Evolutionary conservation across 2,329 filamentous ascomycete genomes (phyloP).

Genomic region (Cladophialophora carrionii): DNA sequence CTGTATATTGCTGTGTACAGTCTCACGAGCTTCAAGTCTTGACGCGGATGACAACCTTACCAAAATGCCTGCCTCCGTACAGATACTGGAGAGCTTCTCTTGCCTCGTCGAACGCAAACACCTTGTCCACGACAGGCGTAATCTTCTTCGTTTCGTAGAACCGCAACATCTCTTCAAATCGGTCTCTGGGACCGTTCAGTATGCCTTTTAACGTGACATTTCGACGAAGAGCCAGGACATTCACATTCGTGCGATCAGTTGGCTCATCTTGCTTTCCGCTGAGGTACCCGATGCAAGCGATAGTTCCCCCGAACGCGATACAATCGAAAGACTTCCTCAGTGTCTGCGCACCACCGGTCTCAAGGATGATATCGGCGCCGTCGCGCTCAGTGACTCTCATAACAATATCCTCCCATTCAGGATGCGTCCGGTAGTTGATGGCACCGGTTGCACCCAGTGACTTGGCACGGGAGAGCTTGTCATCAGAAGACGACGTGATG

Average conservation of each 20-base stretch:
- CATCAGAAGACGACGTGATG: constrained; percentile 56
- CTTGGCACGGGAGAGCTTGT: constrained; percentile 50
- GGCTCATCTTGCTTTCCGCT: constrained; percentile 35
- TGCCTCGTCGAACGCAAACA: constrained; percentile 47
- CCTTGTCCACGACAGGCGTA: constrained; percentile 46
- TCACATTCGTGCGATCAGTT: constrained; percentile 61
- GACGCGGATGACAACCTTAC: constrained; percentile 46
- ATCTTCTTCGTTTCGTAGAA: constrained; percentile 45
- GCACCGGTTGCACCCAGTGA: constrained; percentile 50
- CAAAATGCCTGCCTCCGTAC: constrained; percentile 51
- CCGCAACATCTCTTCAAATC: constrained; percentile 48
- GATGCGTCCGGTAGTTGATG: constrained; percentile 56
- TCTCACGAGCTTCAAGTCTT: constrained; percentile 5
- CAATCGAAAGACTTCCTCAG: constrained; percentile 53
- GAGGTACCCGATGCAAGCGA: constrained; percentile 40
- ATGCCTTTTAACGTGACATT: constrained; percentile 62
- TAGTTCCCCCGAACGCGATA: constrained; percentile 52
- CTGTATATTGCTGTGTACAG: not conserved
- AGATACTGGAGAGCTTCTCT: constrained; percentile 50
- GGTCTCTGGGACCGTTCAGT: constrained; percentile 64
- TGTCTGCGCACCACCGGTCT: constrained; percentile 50
- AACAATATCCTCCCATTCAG: constrained; percentile 54
- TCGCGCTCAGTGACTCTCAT: constrained; percentile 49
- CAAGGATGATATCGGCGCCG: constrained; percentile 51
- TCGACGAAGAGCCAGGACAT: constrained; percentile 57